Conservation (phyloP, 306 rosid genomes). For the Cucurbita pepo region DNA sequence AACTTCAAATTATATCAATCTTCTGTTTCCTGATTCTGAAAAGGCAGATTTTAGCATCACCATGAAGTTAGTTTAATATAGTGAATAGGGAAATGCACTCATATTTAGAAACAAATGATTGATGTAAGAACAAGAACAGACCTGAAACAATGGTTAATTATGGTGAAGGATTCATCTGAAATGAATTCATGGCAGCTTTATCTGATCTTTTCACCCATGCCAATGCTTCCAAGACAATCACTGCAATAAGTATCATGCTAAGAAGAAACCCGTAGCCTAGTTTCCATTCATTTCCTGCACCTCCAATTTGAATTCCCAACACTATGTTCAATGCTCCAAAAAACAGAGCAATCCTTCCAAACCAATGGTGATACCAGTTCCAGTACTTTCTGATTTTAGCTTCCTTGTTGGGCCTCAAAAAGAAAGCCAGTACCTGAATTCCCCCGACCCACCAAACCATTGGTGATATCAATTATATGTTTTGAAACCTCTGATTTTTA, state of each 20-base stretch:
- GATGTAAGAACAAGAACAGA: not conserved
- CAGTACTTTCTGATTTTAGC: constrained; percentile 58
- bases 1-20: not conserved
- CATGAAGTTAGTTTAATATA: not conserved
- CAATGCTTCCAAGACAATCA: constrained; percentile 53
- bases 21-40: not conserved
- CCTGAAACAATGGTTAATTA: not conserved
- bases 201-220: constrained; percentile 55
- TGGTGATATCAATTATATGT: not conserved
- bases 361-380: constrained; percentile 88
- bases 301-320: constrained; percentile 68
- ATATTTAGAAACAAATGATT: not conserved
- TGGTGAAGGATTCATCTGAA: constrained; percentile 33
- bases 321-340: constrained; percentile 81
- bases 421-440: constrained; percentile 65
- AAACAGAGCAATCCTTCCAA: constrained; percentile 83
- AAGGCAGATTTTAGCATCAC: not conserved
- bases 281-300: constrained; percentile 71
- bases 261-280: constrained; percentile 76
- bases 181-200: constrained; percentile 36
- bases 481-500: not conserved
- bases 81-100: not conserved
- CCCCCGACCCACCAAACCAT: constrained; percentile 6
- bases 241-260: constrained; percentile 34
- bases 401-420: constrained; percentile 58